Percentiles rank a stretch among this genome's conserved stretches.
Evolutionary conservation across 768 basidiomycete species (phyloP).

Genomic region (Pleurotus tuoliensis): DNA sequence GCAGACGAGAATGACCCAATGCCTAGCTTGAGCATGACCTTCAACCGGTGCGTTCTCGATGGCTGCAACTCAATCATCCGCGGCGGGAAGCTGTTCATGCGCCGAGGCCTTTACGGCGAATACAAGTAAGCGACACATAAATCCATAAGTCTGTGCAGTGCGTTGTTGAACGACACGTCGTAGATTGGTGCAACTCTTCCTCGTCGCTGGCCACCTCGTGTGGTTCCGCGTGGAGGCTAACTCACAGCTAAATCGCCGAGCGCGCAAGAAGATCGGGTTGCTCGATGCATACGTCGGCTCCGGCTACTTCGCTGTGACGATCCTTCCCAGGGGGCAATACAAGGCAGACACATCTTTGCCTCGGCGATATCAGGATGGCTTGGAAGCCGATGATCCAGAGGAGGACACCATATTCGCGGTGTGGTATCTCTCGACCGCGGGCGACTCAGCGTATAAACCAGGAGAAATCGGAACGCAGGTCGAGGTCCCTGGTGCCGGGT

Average conservation of each 20-base stretch:
- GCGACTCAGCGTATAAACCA: slow-evolving; percentile 19
- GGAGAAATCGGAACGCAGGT: slow-evolving; percentile 13
- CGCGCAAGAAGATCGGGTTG: slow-evolving; percentile 54
- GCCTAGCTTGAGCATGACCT: slow-evolving; percentile 59
- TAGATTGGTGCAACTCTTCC: slow-evolving; percentile 69
- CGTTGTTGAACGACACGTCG: background rate
- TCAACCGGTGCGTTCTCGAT: slow-evolving; percentile 85
- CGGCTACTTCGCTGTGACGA: slow-evolving; percentile 75
- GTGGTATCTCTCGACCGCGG: slow-evolving; percentile 50
- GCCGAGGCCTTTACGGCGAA: slow-evolving; percentile 66
- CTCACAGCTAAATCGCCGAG: slow-evolving; percentile 53
- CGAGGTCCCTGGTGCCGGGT: background rate
- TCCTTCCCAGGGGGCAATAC: slow-evolving; percentile 63
- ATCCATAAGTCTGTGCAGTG: too few relatives aligned
- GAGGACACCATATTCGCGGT: slow-evolving; percentile 88
- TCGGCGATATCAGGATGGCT: slow-evolving; percentile 83
- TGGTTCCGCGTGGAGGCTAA: slow-evolving; percentile 63
- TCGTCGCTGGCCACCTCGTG: slow-evolving; percentile 73
- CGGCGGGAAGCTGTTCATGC: slow-evolving; percentile 69
- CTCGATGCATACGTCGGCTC: slow-evolving; percentile 81
- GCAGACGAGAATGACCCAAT: slow-evolving; percentile 49
- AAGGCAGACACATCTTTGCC: slow-evolving; percentile 50
- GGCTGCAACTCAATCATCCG: slow-evolving; percentile 75
- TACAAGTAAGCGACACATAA: slow-evolving; percentile 58
- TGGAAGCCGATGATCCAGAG: slow-evolving; percentile 82